Evolutionary conservation across 345 rosid genomes (phyloP), one percentile per base, ranked within the genome.

Genomic region (Melaleuca alternifolia): DNA sequence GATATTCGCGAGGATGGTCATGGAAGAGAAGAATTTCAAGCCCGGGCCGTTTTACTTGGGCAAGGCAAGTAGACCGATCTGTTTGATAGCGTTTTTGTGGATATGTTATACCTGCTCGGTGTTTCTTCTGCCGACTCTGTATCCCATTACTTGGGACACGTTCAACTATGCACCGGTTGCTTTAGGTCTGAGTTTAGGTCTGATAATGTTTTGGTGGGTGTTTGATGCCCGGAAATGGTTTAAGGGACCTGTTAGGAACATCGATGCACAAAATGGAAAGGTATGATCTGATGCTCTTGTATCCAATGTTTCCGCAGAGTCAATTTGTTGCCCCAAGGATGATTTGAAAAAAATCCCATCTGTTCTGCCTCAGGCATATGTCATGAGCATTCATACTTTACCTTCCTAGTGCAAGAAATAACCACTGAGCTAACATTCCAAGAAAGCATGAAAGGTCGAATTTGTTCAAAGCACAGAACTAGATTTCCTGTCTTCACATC

Each of bases 101-200:
- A 93, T 94, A 83, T 94, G 94, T 71, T 94, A 94, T 54, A 92
- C 95, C 10, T 94, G 95, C 59, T 88, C 92, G 20, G 93, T 91
- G 62, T 93, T 93, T 82, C 96, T 92, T 54, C 88, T 94, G 84
- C 95, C 94, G 8, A 92, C 94, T 41, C 75, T 50, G 28, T 93
- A 94, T 84, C 96, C 94, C 5, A 90, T 93, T 59, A 15, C 85
- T 23, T 92, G 92, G 93, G 87, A 88, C 28, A 91, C 87, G 23
- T 94, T 94, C 90, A 94, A 94, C 88, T 91, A 92, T 87, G 92
- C 96, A 14, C 95, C 96, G 0, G 92, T 91, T 50, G 95, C 94
- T 61, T 62, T 93, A 37, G 93, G 92, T 16, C 48, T 84, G 5
- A 91, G 89, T 44, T 84, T 93, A 88, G 89, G 91, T 44, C 33